Evolutionary conservation across 2,329 filamentous ascomycete species (phyloP).

Genomic region (Cercospora beticola): DNA sequence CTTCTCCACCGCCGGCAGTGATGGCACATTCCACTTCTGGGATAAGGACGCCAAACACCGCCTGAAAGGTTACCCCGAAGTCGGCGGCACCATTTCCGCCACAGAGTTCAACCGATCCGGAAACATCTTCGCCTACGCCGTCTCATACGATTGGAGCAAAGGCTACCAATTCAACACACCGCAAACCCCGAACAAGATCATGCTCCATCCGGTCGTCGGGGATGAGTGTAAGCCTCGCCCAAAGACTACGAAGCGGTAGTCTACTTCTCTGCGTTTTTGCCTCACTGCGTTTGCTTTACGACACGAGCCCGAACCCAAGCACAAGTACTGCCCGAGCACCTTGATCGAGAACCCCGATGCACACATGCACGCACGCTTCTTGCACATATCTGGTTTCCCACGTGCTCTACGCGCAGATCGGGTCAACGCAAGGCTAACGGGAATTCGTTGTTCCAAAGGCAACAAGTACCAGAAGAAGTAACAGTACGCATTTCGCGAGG

Average conservation of each 20-base stretch:
- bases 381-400: background rate
- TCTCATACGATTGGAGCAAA: slow-evolving; percentile 98
- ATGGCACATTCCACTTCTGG: slow-evolving; percentile 97
- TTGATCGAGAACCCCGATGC: background rate
- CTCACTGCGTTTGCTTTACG: background rate
- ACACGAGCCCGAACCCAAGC: background rate
- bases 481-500: background rate
- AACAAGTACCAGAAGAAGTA: background rate
- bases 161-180: slow-evolving; percentile 83
- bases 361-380: background rate
- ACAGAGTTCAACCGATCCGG: slow-evolving; percentile 90
- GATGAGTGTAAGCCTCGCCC: slow-evolving; percentile 54
- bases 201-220: slow-evolving; percentile 49
- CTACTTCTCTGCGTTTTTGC: background rate
- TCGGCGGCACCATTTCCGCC: slow-evolving; percentile 75
- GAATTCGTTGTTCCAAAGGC: background rate
- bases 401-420: background rate
- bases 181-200: slow-evolving; percentile 51
- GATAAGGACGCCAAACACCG: slow-evolving; percentile 63
- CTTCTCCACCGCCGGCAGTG: slow-evolving; percentile 94
- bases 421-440: background rate
- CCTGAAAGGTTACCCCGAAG: slow-evolving; percentile 63
- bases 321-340: background rate
- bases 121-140: slow-evolving; percentile 61
- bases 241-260: slow-evolving; percentile 49